Base-by-base conservation (phyloP, 225 moss, liverwort and hornwort genomes). In the Physcomitrellopsis africana region DNA sequence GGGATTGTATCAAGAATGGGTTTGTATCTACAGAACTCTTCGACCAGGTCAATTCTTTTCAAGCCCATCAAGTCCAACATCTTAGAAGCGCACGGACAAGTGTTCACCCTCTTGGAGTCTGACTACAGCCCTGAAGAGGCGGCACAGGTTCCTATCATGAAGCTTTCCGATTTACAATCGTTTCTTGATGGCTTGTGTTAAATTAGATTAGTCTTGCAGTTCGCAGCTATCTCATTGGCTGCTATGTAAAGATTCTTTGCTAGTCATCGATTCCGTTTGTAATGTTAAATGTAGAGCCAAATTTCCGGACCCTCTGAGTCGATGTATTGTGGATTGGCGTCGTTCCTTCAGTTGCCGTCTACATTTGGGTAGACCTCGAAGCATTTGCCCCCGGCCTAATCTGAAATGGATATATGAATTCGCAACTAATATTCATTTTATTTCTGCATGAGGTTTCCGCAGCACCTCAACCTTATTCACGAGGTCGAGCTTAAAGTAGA, bases 21-120 rank as follows among this genome's bases (percentile, higher is more conserved):
- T 73, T 85, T 97, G 61, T 94, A 97, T 79, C 70, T 97, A 8
- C 87, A 92, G 72, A 97, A 86, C 60, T 81, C 94, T 44, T 84
- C 92, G 2, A 97, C 96, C 42, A 91, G 94, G 74, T 69, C 92
- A 46, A 93, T 97, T 79, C 88, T 97, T 67, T 93, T 94, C 82
- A 97, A 97, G 68, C 96, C 96, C 44, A 94, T 97, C 73, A 94
- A 94, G 83, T 92, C 96, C 24, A 97, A 97, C 65, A 93, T 97
- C 54, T 55, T 94, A 55, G 96, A 97, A 82, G 92, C 96, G 20
- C 92, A 97, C 68, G 90, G 81, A 29, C 94, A 94, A 81, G 90
- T 97, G 53, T 43, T 84, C n/a, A 81, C 84, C 17, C 92, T 97
- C 68, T 70, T 94, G 69, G 87, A 90, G 56, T 84, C 91, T 15